Conservation (phyloP, 495 filamentous ascomycete genomes). For the Pyrenopolyporus hunteri region DNA sequence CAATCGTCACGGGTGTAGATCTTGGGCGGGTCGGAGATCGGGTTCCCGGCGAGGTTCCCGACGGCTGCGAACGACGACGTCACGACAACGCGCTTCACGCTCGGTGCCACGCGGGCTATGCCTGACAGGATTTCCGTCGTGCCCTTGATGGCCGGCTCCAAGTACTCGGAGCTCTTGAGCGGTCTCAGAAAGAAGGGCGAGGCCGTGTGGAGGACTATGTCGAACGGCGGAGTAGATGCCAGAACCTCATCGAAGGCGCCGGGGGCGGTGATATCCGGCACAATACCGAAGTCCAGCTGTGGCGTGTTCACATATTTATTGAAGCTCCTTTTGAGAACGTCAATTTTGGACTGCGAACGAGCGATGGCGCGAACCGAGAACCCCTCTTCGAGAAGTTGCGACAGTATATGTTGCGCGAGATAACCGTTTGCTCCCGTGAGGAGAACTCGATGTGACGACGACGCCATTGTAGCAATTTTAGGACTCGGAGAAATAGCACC, state of each 20-base stretch:
- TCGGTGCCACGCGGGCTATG: slow-evolving; percentile 66
- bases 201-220: slow-evolving; percentile 60
- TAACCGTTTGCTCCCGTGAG: slow-evolving; percentile 67
- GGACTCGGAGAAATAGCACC: no score
- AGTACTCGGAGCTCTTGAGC: slow-evolving; percentile 46
- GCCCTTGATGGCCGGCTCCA: slow-evolving; percentile 56
- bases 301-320: slow-evolving; percentile 37
- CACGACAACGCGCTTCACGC: slow-evolving; percentile 55
- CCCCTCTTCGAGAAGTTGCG: slow-evolving; percentile 57
- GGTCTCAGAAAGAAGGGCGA: slow-evolving; percentile 52
- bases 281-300: slow-evolving; percentile 54
- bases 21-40: slow-evolving; percentile 42
- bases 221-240: slow-evolving; percentile 53
- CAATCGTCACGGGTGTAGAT: slow-evolving; percentile 51
- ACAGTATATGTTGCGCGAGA: slow-evolving; percentile 62
- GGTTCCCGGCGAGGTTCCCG: slow-evolving; percentile 33
- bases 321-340: slow-evolving; percentile 44
- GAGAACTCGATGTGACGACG: slow-evolving; percentile 46
- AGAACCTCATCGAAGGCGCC: slow-evolving; percentile 59
- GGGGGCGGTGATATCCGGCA: slow-evolving; percentile 52
- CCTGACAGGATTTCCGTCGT: slow-evolving; percentile 57
- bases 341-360: slow-evolving; percentile 44
- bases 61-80: slow-evolving; percentile 58
- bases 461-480: slow-evolving; percentile 7
- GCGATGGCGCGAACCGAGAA: slow-evolving; percentile 55